phyloP scores from a whole-genome alignment of 2,329 filamentous ascomycete species.

The Cercospora sp. region DNA sequence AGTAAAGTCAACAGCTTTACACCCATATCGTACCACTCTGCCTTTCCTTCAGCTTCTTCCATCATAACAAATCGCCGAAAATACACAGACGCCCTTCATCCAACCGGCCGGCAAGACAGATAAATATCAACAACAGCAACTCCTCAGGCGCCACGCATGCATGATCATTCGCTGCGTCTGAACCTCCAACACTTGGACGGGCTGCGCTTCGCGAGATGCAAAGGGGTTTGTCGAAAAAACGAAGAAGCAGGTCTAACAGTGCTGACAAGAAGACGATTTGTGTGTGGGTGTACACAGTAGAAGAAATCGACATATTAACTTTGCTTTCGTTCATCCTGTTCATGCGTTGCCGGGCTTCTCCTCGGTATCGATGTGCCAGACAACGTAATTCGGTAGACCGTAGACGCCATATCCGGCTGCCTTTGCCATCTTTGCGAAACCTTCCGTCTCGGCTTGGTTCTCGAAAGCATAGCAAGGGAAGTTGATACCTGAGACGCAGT shows the following conservation, averaged over 20 bases:
- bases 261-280: not conserved
- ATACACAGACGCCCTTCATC: not conserved
- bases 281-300: not conserved
- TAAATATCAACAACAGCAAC: not conserved
- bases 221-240: not conserved
- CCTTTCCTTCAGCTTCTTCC: not conserved
- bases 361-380: conserved; percentile 97
- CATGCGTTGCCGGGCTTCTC: conserved; percentile 82
- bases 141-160: conserved; percentile 9
- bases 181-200: conserved; percentile 14
- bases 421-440: conserved; percentile 98
- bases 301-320: conserved; percentile 3
- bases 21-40: not conserved
- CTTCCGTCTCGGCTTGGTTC: conserved; percentile 98
- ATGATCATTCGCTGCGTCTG: conserved; percentile 7
- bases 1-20: not conserved
- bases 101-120: not conserved
- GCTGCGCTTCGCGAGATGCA: conserved; percentile 12
- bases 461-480: conserved; percentile 97
- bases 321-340: conserved; percentile 14
- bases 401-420: conserved; percentile 89
- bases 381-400: conserved; percentile 93
- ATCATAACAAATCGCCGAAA: not conserved
- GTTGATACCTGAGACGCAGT: conserved; percentile 71
- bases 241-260: conserved; percentile 1